A percentile compares a stretch with the other conserved stretches of the same genome.
Evolutionary conservation across 2,329 filamentous ascomycete genomes (phyloP).

Genomic region (Beauveria scarabaeidicola): DNA sequence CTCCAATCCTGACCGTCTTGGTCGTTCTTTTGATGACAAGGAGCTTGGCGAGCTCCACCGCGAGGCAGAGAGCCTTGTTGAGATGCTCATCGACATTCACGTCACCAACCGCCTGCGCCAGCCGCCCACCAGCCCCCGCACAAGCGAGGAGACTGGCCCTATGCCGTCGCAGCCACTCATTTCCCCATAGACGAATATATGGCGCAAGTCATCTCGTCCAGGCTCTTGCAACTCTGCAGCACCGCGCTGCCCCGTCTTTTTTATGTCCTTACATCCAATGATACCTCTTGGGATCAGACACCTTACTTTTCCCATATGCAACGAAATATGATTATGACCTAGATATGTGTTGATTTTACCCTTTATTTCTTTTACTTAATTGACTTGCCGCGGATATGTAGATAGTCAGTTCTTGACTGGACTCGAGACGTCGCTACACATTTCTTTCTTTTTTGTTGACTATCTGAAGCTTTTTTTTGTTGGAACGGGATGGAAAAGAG

Average conservation of each 20-base stretch:
- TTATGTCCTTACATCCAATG: slow-evolving; percentile 15
- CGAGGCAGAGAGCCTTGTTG: slow-evolving; percentile 45
- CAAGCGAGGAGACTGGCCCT: slow-evolving; percentile 30
- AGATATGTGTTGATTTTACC: not conserved
- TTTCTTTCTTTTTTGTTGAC: not conserved
- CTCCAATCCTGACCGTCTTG: slow-evolving; percentile 26
- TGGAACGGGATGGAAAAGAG: not conserved
- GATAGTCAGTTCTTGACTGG: not conserved
- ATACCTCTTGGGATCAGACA: slow-evolving; percentile 22
- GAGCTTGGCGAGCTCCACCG: slow-evolving; percentile 38
- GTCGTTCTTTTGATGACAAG: slow-evolving; percentile 25
- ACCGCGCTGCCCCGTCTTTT: slow-evolving; percentile 14
- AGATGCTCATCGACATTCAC: slow-evolving; percentile 44
- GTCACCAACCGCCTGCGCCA: slow-evolving; percentile 29
- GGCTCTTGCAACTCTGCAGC: not conserved
- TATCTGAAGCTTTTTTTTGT: not conserved
- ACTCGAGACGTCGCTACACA: not conserved
- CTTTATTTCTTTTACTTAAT: slow-evolving; percentile 5
- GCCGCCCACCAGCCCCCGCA: slow-evolving; percentile 17
- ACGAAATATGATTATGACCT: slow-evolving; percentile 21
- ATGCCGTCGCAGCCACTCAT: slow-evolving; percentile 24
- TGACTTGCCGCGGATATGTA: not conserved
- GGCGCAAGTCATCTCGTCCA: not conserved
- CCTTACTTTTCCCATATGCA: slow-evolving; percentile 15
- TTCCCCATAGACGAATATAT: not conserved